phyloP scores from a whole-genome alignment of 208 protist species.

The Borovskyia barvae region DNA sequence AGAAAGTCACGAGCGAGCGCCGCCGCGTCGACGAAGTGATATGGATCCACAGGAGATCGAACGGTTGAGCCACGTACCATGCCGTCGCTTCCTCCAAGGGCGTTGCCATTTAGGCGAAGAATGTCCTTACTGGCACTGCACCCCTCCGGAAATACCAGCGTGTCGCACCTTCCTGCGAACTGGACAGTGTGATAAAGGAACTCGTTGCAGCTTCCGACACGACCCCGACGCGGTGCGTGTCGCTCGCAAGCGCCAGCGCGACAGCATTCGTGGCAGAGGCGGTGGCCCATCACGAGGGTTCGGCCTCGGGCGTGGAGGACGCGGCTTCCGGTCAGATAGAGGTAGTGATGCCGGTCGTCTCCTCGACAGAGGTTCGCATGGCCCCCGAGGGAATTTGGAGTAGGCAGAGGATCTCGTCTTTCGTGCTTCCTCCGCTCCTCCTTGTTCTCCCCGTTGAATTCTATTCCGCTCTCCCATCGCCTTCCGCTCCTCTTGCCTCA shows the following conservation, averaged over 20 bases:
- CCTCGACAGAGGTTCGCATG: too few relatives aligned
- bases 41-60: slow-evolving; percentile 47
- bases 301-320: slow-evolving; percentile 11
- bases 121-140: slow-evolving; percentile 83
- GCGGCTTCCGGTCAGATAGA: too few relatives aligned
- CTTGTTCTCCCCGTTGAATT: too few relatives aligned
- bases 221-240: slow-evolving; percentile 41
- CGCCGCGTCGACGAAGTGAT: slow-evolving; percentile 38
- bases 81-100: slow-evolving; percentile 58
- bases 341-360: too few relatives aligned
- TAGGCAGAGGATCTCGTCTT: too few relatives aligned
- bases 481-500: too few relatives aligned
- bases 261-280: background rate
- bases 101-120: slow-evolving; percentile 46
- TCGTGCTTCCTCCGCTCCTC: too few relatives aligned
- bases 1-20: slow-evolving; percentile 26
- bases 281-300: slow-evolving; percentile 1
- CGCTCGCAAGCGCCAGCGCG: slow-evolving; percentile 30
- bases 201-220: slow-evolving; percentile 76
- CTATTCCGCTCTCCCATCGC: too few relatives aligned
- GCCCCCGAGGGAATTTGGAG: too few relatives aligned
- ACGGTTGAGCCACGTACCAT: slow-evolving; percentile 46
- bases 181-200: slow-evolving; percentile 54
- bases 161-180: slow-evolving; percentile 60
- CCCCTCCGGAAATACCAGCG: slow-evolving; percentile 51